phyloP scores from a whole-genome alignment of 2,329 filamentous ascomycete species.

The Pseudonectria buxi region DNA sequence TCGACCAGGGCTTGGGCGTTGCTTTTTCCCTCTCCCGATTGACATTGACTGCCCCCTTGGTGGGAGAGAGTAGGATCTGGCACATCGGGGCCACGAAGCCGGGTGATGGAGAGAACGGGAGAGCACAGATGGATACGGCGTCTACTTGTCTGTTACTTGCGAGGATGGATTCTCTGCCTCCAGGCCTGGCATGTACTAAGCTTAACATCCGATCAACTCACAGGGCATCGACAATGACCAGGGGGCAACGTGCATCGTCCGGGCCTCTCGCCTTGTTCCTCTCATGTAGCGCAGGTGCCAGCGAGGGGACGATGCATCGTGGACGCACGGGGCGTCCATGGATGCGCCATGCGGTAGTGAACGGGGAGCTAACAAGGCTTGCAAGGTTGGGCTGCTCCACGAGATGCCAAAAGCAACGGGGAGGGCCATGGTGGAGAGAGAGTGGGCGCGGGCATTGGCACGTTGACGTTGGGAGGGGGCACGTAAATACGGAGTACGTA shows the following conservation, averaged over 20 bases:
- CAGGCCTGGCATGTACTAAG: too few relatives aligned
- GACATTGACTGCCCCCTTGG: constrained; percentile 11
- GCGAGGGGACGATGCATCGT: constrained; percentile 15
- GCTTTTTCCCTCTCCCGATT: constrained; percentile 13
- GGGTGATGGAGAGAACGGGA: not conserved
- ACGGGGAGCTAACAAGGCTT: constrained; percentile 11
- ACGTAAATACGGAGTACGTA: not conserved
- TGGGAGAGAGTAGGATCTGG: constrained; percentile 19
- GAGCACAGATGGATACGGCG: constrained; percentile 7
- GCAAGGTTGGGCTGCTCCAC: constrained; percentile 16
- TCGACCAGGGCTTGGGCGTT: constrained; percentile 15
- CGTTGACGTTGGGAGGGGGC: constrained; percentile 2
- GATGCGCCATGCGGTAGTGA: constrained; percentile 11
- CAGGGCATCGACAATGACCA: too few relatives aligned
- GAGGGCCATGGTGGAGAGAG: constrained; percentile 2
- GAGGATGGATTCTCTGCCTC: too few relatives aligned
- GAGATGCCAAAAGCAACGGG: constrained; percentile 14
- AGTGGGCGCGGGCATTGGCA: constrained; percentile 7
- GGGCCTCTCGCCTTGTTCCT: too few relatives aligned
- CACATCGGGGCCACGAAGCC: constrained; percentile 18
- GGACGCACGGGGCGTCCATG: constrained; percentile 13
- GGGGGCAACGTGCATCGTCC: too few relatives aligned
- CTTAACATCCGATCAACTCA: too few relatives aligned
- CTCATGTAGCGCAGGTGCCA: constrained; percentile 9
- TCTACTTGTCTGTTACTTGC: too few relatives aligned